phyloP scores from a whole-genome alignment of 1,139 yeast species.

The Magnusiomyces tetraspermus region DNA sequence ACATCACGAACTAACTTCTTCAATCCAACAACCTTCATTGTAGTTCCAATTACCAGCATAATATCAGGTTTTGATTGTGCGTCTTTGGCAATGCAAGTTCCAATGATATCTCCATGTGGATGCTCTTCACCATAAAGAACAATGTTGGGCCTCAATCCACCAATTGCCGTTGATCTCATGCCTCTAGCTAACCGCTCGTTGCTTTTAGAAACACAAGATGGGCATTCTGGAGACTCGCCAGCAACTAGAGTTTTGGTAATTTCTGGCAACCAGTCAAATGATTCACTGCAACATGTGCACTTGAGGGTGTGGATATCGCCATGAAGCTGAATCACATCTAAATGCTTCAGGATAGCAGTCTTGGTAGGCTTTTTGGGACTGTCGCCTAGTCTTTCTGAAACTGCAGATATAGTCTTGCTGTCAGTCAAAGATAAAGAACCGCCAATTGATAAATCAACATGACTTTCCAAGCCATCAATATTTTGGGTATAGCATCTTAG shows the following conservation, averaged over 20 bases:
- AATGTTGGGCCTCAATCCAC: conserved; percentile 62
- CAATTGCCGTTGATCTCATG: conserved; percentile 53
- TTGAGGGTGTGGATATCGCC: conserved; percentile 73
- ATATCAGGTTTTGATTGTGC: conserved; percentile 49
- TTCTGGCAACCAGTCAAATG: conserved; percentile 53
- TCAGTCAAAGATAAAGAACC: background rate
- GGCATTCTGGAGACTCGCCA: conserved; percentile 59
- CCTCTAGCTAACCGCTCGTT: conserved; percentile 49
- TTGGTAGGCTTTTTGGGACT: background rate
- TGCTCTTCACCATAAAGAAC: conserved; percentile 75
- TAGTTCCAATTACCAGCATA: conserved; percentile 65
- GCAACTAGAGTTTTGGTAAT: conserved; percentile 38
- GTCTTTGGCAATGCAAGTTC: conserved; percentile 50
- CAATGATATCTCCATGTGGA: conserved; percentile 59
- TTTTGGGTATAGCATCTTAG: conserved; percentile 79
- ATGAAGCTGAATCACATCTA: conserved; percentile 80
- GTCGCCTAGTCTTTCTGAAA: conserved; percentile 7
- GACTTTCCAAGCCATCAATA: conserved; percentile 55
- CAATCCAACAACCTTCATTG: conserved; percentile 66
- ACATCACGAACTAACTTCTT: conserved; percentile 52
- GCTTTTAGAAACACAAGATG: conserved; percentile 45
- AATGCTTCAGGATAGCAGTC: conserved; percentile 17
- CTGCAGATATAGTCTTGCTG: conserved; percentile 10
- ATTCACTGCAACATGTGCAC: conserved; percentile 59
- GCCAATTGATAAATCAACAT: conserved; percentile 30